phyloP scores from a whole-genome alignment of 331 rosid genomes.

The Spiraea crenata region DNA sequence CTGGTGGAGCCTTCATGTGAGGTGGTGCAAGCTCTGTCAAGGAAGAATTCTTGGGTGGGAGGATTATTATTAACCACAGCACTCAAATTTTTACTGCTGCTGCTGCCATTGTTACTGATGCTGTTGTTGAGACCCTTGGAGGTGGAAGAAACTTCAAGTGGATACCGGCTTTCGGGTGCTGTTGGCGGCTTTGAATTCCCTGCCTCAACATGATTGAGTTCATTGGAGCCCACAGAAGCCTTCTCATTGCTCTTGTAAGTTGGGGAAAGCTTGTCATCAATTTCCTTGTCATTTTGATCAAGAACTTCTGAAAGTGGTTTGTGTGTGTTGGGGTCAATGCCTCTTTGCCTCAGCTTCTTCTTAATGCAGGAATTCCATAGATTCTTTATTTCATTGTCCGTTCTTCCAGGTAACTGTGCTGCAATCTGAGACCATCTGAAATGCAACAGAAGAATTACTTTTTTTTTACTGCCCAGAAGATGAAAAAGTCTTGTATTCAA shows the following conservation, averaged over 20 bases:
- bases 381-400: conserved; percentile 90
- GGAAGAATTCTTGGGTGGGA: conserved; percentile 56
- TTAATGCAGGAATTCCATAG: conserved; percentile 89
- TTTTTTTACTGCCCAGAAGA: background rate
- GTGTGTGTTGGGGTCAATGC: conserved; percentile 94
- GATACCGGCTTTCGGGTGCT: conserved; percentile 28
- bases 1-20: conserved; percentile 37
- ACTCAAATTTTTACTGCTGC: conserved; percentile 24
- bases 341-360: conserved; percentile 87
- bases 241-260: conserved; percentile 47
- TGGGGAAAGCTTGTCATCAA: conserved; percentile 18
- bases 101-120: background rate
- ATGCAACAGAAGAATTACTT: conserved; percentile 8
- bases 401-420: conserved; percentile 89
- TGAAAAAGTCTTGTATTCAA: background rate
- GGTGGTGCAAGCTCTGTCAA: conserved; percentile 36
- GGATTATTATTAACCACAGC: background rate
- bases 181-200: conserved; percentile 31
- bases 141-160: conserved; percentile 43
- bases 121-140: conserved; percentile 28
- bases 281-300: conserved; percentile 35
- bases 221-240: conserved; percentile 51
- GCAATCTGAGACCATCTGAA: conserved; percentile 96
- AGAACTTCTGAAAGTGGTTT: conserved; percentile 50
- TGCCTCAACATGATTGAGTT: conserved; percentile 33